Percentiles rank a stretch among this genome's conserved stretches.
These are phyloP conservation scores for Zymoseptoria passerinii DNA, from an alignment of 2,329 filamentous ascomycete species.

Conservation along the genomic window DNA sequence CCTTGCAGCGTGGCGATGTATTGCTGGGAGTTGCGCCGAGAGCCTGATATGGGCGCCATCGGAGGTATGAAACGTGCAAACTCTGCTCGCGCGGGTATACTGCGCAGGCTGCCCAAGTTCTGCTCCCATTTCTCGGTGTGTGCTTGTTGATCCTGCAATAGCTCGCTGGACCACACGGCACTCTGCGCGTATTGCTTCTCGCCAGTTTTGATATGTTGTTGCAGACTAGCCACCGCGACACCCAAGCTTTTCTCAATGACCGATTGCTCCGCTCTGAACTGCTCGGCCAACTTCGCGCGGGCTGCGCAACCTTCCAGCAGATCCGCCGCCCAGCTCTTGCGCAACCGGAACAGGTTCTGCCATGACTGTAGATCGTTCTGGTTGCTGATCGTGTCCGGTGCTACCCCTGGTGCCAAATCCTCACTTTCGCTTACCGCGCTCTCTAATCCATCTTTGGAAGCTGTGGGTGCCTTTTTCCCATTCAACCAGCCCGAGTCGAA, in stretches of 20 bases:
- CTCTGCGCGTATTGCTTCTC: conserved; percentile 65
- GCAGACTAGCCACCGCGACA: conserved; percentile 77
- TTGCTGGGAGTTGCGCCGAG: conserved; percentile 30
- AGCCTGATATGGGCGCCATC: conserved; percentile 11
- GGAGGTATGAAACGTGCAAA: conserved; percentile 48
- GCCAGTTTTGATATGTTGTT: conserved; percentile 62
- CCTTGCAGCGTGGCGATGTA: conserved; percentile 57
- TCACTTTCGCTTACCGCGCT: conserved; percentile 18
- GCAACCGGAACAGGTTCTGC: conserved; percentile 75
- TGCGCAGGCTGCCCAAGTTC: conserved; percentile 56
- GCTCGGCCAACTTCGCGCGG: conserved; percentile 54
- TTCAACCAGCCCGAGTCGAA: conserved; percentile 63
- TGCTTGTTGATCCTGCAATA: conserved; percentile 58
- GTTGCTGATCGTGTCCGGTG: conserved; percentile 74
- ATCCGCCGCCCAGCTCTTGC: conserved; percentile 68
- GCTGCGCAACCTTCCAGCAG: conserved; percentile 60
- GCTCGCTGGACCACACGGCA: conserved; percentile 60
- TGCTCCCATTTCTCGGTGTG: conserved; percentile 60
- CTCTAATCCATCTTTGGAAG: conserved; percentile 35
- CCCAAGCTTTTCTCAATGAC: conserved; percentile 72
- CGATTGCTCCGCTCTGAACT: conserved; percentile 63
- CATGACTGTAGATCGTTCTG: conserved; percentile 77
- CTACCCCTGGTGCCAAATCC: conserved; percentile 53
- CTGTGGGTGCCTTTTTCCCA: conserved; percentile 22
- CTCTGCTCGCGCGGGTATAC: conserved; percentile 54